A percentile compares a stretch with the other conserved stretches of the same genome.
Conservation (phyloP, 352 stramenopile genomes). For the Phytophthora capsici region DNA sequence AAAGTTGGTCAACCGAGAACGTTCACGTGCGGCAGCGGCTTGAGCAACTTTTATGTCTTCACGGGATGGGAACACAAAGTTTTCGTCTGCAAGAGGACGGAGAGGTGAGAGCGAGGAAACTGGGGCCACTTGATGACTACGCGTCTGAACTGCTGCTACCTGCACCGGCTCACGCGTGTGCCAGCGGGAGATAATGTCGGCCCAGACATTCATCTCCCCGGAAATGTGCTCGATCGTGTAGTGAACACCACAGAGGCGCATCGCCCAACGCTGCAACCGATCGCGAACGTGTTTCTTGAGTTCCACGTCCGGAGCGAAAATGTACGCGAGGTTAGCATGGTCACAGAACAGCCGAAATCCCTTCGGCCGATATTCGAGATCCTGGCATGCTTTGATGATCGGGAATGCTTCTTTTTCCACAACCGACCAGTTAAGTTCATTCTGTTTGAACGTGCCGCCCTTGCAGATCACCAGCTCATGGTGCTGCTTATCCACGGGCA, state of each 20-base stretch:
- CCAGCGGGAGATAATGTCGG: no score
- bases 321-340: neutral
- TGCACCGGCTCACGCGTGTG: no score
- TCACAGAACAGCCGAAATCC: conserved; percentile 11
- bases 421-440: neutral
- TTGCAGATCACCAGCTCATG: neutral
- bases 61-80: no score
- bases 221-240: conserved; percentile 30
- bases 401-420: neutral
- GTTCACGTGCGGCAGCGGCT: no score
- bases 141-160: no score
- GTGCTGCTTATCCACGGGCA: neutral
- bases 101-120: no score
- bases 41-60: no score
- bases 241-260: conserved; percentile 5
- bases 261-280: conserved; percentile 20
- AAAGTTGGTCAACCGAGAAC: no score
- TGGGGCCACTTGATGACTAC: no score
- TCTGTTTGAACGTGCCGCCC: neutral
- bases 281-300: conserved; percentile 7
- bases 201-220: no score
- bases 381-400: neutral
- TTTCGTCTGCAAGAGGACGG: no score
- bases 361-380: neutral
- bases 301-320: neutral